Evolutionary conservation across 495 filamentous ascomycete species (phyloP), one percentile per base, ranked within the genome.

Genomic region (Aspergillus bertholletiae): DNA sequence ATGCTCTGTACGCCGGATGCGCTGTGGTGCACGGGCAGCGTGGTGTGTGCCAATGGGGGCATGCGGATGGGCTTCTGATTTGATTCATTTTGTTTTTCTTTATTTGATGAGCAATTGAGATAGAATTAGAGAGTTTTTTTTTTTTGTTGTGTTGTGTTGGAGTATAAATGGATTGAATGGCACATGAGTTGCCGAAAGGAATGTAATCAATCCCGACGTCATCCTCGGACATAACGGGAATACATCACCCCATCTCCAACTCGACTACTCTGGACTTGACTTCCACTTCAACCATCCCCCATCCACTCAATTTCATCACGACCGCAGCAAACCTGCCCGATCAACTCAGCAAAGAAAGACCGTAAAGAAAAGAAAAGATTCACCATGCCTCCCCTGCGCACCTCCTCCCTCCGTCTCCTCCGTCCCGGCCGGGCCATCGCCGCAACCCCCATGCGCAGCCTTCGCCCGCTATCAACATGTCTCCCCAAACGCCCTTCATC

Each of bases 31-130:
- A 97, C 92, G 1, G 92, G 92, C 1, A 87, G 86, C 64, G 86
- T 95, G 43, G 81, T 96, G 2, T 89, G 86, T 69, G 89, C 89
- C n/a, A 95, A 95, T 67, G 90, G 90, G 2, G 90, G 90, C 6
- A 87, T 94, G 81, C 76, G 75, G 66, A 74, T 54, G 55, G 50
- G 44, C 3, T 1, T n/a, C 43, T 43, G 13, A 51, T 45, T 45
- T 34, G 9, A 13, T 17, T 18, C 4, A 18, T 40, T 17, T 40
- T n/a, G n/a, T n/a, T n/a, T n/a, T n/a, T n/a, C n/a, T n/a, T n/a
- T n/a, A n/a, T n/a, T n/a, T n/a, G n/a, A n/a, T n/a, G n/a, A n/a
- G n/a, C n/a, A n/a, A n/a, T n/a, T n/a, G n/a, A n/a, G n/a, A n/a
- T n/a, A n/a, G n/a, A n/a, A n/a, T n/a, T n/a, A n/a, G n/a, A n/a